These are phyloP conservation scores for Trichoderma gamsii DNA, from an alignment of 495 filamentous ascomycete species.

Conservation along the genomic window DNA sequence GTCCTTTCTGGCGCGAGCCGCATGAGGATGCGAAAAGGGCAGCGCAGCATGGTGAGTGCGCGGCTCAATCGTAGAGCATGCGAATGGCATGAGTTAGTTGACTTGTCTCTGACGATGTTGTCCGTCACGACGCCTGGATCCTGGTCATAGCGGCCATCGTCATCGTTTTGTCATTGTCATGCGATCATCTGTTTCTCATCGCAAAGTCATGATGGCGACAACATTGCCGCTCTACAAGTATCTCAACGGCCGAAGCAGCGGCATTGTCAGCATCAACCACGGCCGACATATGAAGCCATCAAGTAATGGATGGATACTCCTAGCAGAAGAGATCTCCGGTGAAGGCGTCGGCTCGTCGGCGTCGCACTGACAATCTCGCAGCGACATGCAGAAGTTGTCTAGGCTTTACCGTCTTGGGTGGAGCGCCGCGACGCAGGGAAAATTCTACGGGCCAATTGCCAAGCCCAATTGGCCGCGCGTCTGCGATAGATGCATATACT, in stretches of 20 bases:
- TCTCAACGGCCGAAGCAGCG: background rate
- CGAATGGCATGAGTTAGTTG: background rate
- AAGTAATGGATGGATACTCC: background rate
- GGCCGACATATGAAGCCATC: background rate
- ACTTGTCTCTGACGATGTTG: background rate
- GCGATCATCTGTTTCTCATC: background rate
- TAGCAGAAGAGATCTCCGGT: background rate
- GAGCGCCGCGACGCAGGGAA: background rate
- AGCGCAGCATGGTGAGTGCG: background rate
- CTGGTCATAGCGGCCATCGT: background rate
- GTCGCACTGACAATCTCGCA: background rate
- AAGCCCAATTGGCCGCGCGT: background rate
- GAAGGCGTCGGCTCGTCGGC: slow-evolving; percentile 5
- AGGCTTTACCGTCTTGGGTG: background rate
- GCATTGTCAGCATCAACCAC: background rate
- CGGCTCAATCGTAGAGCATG: too few species aligned
- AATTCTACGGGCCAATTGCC: background rate
- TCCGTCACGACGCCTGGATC: background rate
- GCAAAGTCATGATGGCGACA: background rate
- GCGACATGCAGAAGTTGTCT: background rate
- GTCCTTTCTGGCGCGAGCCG: background rate
- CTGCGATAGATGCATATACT: slow-evolving; percentile 4
- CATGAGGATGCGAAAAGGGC: background rate
- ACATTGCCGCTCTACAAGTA: background rate
- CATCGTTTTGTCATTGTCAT: background rate